phyloP scores from a whole-genome alignment of 768 basidiomycete species.

The Suillus subalutaceus region DNA sequence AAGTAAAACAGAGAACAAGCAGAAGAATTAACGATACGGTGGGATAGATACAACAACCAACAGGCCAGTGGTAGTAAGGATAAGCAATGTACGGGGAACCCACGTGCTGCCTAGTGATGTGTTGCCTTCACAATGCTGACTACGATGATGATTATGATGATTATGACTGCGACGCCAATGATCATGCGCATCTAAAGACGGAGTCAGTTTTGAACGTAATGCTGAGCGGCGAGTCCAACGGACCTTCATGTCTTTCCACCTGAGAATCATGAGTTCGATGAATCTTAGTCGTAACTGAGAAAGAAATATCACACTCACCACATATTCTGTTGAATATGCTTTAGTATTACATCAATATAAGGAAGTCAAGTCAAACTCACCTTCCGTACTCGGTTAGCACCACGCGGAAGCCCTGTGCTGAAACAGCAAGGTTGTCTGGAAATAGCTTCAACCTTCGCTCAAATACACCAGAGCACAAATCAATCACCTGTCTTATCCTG shows the following conservation, averaged over 20 bases:
- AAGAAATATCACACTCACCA: constrained; percentile 58
- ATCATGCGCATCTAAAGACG: constrained; percentile 87
- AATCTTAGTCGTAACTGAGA: constrained; percentile 5
- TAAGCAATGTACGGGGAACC: constrained; percentile 5
- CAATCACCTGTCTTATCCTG: constrained; percentile 97
- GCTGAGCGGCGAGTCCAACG: constrained; percentile 19
- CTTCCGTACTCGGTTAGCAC: constrained; percentile 97
- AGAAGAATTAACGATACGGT: constrained; percentile 33
- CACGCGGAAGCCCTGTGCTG: constrained; percentile 98
- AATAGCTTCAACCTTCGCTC: constrained; percentile 7
- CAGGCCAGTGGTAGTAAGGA: constrained; percentile 21
- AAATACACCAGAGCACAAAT: neutral
- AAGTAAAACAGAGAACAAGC: constrained; percentile 22
- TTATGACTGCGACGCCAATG: constrained; percentile 85
- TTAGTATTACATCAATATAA: constrained; percentile 9
- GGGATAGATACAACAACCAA: constrained; percentile 51
- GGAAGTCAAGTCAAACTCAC: constrained; percentile 46
- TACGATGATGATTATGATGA: constrained; percentile 95
- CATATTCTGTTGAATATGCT: constrained; percentile 65
- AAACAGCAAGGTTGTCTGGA: constrained; percentile 93
- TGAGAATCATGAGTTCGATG: constrained; percentile 31
- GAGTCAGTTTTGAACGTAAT: constrained; percentile 13
- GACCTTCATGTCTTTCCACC: constrained; percentile 99
- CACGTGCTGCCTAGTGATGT: constrained; percentile 40
- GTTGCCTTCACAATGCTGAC: constrained; percentile 92